These are phyloP conservation scores for Lithospermum erythrorhizon DNA, from an alignment of 257 asterid species.

Conservation along the genomic window DNA sequence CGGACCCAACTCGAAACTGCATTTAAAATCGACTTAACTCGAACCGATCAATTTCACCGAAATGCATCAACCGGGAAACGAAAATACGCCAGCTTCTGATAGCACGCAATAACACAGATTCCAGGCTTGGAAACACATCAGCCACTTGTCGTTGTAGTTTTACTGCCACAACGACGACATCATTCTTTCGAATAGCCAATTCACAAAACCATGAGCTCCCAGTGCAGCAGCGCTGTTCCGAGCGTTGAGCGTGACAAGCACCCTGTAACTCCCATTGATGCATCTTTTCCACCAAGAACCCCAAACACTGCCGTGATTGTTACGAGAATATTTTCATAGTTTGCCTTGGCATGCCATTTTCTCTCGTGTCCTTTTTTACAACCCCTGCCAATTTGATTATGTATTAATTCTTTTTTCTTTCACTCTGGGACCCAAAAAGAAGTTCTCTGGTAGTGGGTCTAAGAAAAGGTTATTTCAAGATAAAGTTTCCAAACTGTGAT, in stretches of 20 bases:
- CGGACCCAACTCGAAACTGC: no score
- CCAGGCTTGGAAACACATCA: no score
- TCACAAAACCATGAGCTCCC: no score
- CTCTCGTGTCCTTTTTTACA: slow-evolving; percentile 97
- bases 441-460: slow-evolving; percentile 71
- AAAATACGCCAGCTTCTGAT: no score
- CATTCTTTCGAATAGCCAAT: no score
- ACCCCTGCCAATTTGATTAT: slow-evolving; percentile 89
- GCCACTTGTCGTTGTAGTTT: no score
- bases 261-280: slow-evolving; percentile 90
- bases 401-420: slow-evolving; percentile 71
- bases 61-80: no score
- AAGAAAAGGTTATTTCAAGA: slow-evolving; percentile 88
- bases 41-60: no score
- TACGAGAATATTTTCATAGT: slow-evolving; percentile 75
- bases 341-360: slow-evolving; percentile 71
- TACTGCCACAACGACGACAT: no score
- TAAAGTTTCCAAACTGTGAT: slow-evolving; percentile 63
- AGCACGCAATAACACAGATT: no score
- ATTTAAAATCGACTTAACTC: no score
- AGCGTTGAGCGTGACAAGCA: slow-evolving; percentile 80
- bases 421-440: slow-evolving; percentile 85
- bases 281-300: slow-evolving; percentile 98
- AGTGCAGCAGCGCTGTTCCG: slow-evolving; percentile 89
- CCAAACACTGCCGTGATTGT: slow-evolving; percentile 81